Conservation (phyloP, 768 basidiomycete species). For the Phanerodontia chrysosporium region DNA sequence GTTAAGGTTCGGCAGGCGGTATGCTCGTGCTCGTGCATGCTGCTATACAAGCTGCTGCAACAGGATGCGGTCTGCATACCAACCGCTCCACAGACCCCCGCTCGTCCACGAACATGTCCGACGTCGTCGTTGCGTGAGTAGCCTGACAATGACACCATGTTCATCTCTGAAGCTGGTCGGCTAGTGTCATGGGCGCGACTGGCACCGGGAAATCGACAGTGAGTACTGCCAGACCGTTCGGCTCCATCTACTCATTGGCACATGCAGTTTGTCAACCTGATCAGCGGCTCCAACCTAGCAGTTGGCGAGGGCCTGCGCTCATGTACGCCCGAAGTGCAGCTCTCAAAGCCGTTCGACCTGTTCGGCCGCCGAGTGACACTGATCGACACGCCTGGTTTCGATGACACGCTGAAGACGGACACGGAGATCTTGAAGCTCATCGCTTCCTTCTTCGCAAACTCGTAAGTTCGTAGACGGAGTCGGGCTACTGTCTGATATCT, state of each 20-base stretch:
- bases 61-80: not conserved
- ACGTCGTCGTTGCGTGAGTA: constrained; percentile 5
- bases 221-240: not conserved
- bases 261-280: constrained; percentile 50
- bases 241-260: not conserved
- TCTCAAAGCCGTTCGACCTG: constrained; percentile 40
- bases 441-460: constrained; percentile 11
- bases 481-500: not conserved
- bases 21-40: not conserved
- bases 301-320: constrained; percentile 46
- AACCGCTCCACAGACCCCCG: not conserved
- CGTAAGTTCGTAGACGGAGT: constrained; percentile 9
- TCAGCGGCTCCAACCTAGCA: constrained; percentile 46
- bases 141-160: no score
- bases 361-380: constrained; percentile 40
- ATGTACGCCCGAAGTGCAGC: constrained; percentile 46
- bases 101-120: not conserved
- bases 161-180: not conserved
- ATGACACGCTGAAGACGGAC: constrained; percentile 37
- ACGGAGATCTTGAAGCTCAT: constrained; percentile 15
- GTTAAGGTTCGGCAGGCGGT: no score
- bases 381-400: constrained; percentile 61
- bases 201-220: constrained; percentile 18
- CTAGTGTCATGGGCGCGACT: constrained; percentile 16
- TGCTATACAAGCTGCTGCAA: not conserved